phyloP scores from a whole-genome alignment of 345 rosid species.

The Eucalyptus marginata region DNA sequence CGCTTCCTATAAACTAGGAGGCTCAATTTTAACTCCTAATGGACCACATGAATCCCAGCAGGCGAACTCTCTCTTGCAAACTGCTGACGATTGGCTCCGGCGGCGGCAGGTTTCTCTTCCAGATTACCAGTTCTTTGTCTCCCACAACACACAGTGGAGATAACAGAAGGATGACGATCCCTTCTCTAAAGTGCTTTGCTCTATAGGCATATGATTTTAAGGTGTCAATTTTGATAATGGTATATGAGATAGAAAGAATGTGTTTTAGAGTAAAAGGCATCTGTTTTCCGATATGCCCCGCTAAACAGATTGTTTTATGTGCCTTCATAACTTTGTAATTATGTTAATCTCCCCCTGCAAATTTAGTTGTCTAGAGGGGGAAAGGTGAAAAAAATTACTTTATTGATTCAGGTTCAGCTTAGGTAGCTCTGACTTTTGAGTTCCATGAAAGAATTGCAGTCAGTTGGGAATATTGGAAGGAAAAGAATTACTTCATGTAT shows the following conservation, averaged over 20 bases:
- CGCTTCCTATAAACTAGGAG: conserved; percentile 57
- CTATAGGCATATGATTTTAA: background rate
- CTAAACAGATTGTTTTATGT: background rate
- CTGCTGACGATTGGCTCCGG: conserved; percentile 41
- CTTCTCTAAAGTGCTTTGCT: background rate
- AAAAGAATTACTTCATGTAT: background rate
- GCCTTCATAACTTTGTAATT: background rate
- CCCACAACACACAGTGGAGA: conserved; percentile 29
- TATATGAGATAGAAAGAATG: background rate
- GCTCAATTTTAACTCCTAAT: conserved; percentile 40
- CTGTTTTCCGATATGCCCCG: background rate
- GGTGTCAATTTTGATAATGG: background rate
- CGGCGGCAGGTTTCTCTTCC: conserved; percentile 31
- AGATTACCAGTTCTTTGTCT: conserved; percentile 41
- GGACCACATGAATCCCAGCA: conserved; percentile 29
- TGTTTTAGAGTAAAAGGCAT: background rate
- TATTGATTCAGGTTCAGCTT: background rate
- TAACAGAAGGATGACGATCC: background rate
- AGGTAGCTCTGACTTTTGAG: background rate
- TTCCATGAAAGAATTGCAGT: background rate
- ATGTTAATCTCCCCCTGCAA: background rate
- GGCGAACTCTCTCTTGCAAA: conserved; percentile 18
- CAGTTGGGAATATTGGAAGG: background rate
- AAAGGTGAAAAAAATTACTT: background rate
- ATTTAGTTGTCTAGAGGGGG: background rate